A percentile compares a stretch with the other conserved stretches of the same genome.
Evolutionary conservation across 192 early-diverging fungal species (phyloP).

Genomic region (Backusella luteola): DNA sequence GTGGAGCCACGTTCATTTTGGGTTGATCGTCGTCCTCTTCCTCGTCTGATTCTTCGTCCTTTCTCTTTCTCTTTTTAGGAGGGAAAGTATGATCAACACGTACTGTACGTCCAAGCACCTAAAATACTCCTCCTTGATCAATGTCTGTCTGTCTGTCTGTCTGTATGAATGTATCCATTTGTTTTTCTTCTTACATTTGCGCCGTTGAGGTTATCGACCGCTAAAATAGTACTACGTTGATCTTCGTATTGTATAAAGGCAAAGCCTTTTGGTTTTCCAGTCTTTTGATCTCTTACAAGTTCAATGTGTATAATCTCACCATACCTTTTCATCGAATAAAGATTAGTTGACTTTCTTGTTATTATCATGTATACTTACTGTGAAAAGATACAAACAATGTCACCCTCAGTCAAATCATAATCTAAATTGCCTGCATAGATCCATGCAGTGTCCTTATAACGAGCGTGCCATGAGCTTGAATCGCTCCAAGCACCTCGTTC

Average conservation of each 20-base stretch:
- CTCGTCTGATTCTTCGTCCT: constrained; percentile 47
- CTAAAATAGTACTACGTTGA: constrained; percentile 85
- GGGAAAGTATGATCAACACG: constrained; percentile 76
- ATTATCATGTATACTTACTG: constrained; percentile 57
- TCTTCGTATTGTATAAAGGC: constrained; percentile 91
- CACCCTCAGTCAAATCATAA: constrained; percentile 88
- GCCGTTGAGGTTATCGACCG: constrained; percentile 96
- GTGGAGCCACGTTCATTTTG: constrained; percentile 54
- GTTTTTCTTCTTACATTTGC: constrained; percentile 42
- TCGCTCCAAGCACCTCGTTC: constrained; percentile 47
- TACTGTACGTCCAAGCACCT: constrained; percentile 53
- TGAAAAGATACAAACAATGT: constrained; percentile 90
- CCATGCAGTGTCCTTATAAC: constrained; percentile 88
- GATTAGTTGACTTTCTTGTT: too few relatives aligned
- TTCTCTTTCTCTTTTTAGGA: constrained; percentile 63
- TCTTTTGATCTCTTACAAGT: constrained; percentile 82
- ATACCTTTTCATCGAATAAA: constrained; percentile 43
- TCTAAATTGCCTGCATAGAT: constrained; percentile 85
- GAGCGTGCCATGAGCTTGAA: constrained; percentile 83
- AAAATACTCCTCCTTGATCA: background rate
- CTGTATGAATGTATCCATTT: too few relatives aligned
- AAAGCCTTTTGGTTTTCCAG: constrained; percentile 84
- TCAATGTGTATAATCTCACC: constrained; percentile 93
- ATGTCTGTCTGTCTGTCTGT: background rate
- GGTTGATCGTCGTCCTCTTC: constrained; percentile 44